Percentiles rank a stretch among this genome's conserved stretches.
phyloP scores from a whole-genome alignment of 257 asterid species.

The Nicotiana sylvestris region DNA sequence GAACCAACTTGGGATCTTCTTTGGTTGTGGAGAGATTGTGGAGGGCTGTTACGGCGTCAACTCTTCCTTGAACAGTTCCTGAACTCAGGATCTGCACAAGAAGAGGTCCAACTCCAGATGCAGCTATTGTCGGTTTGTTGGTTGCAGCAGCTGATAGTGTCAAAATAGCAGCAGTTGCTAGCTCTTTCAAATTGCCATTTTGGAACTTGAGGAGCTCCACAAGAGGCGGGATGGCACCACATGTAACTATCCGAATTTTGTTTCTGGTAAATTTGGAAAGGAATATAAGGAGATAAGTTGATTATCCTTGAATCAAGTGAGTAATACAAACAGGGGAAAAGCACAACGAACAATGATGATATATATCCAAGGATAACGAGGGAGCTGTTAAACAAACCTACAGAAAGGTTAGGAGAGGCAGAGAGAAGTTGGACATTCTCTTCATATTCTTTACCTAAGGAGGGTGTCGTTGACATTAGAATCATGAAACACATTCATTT shows the following conservation, averaged over 20 bases:
- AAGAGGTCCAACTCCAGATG: constrained; percentile 66
- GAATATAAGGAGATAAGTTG: constrained; percentile 13
- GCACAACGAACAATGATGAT: constrained; percentile 2
- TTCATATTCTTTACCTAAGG: no score
- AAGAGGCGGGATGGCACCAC: constrained; percentile 76
- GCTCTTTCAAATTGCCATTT: constrained; percentile 57
- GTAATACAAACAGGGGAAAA: neutral
- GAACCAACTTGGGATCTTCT: constrained; percentile 48
- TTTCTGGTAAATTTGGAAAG: constrained; percentile 44
- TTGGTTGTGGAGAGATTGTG: constrained; percentile 61
- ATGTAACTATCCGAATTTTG: constrained; percentile 66
- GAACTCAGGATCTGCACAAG: constrained; percentile 68
- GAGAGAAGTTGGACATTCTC: no score
- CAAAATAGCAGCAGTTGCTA: constrained; percentile 76
- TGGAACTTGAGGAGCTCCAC: constrained; percentile 68
- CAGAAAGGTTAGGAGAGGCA: no score
- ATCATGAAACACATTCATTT: neutral
- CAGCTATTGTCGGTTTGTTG: constrained; percentile 59
- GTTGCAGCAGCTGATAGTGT: constrained; percentile 68
- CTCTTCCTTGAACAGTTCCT: constrained; percentile 80
- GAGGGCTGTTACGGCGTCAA: constrained; percentile 80
- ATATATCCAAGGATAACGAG: neutral
- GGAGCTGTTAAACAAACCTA: neutral
- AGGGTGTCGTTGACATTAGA: neutral
- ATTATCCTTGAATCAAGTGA: constrained; percentile 13